These are phyloP conservation scores for Myrica gale DNA, from an alignment of 306 rosid genomes.

Conservation along the genomic window DNA sequence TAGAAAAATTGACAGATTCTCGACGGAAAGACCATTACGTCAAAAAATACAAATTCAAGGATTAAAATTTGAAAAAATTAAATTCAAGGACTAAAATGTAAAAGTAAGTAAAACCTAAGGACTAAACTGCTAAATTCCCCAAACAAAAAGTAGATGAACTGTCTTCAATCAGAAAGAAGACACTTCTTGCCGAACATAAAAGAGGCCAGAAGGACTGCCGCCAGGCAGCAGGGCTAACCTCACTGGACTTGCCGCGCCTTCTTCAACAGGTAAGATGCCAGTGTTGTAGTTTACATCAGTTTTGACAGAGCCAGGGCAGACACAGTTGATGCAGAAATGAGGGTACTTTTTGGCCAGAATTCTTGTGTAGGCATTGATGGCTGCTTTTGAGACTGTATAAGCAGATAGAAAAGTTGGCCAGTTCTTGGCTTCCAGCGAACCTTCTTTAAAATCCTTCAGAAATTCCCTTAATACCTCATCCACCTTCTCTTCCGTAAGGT, in stretches of 20 bases:
- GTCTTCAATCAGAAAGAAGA: slow-evolving; percentile 29
- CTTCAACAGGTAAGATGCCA: slow-evolving; percentile 35
- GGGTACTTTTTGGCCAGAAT: slow-evolving; percentile 38
- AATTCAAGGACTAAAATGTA: too few species aligned
- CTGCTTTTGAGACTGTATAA: slow-evolving; percentile 45
- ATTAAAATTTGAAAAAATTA: too few species aligned
- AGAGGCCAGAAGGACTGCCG: slow-evolving; percentile 42
- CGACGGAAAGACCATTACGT: too few species aligned
- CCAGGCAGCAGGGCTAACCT: slow-evolving; percentile 37
- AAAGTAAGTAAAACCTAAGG: too few species aligned
- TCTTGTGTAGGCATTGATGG: slow-evolving; percentile 47
- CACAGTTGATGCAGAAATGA: slow-evolving; percentile 36
- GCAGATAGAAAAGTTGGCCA: slow-evolving; percentile 42
- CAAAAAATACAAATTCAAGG: too few species aligned
- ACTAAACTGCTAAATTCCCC: too few species aligned
- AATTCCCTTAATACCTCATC: slow-evolving; percentile 40
- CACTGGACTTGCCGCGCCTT: slow-evolving; percentile 42
- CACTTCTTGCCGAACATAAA: slow-evolving; percentile 29
- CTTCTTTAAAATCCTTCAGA: slow-evolving; percentile 40
- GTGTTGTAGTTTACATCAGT: slow-evolving; percentile 42
- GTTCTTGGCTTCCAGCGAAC: slow-evolving; percentile 33
- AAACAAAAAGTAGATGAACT: background rate
- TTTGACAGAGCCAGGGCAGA: slow-evolving; percentile 45
- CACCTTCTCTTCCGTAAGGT: slow-evolving; percentile 32
- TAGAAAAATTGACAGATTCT: too few species aligned